These are phyloP conservation scores for Arthrobotrys iridis DNA, from an alignment of 2,329 filamentous ascomycete genomes.

Conservation along the genomic window DNA sequence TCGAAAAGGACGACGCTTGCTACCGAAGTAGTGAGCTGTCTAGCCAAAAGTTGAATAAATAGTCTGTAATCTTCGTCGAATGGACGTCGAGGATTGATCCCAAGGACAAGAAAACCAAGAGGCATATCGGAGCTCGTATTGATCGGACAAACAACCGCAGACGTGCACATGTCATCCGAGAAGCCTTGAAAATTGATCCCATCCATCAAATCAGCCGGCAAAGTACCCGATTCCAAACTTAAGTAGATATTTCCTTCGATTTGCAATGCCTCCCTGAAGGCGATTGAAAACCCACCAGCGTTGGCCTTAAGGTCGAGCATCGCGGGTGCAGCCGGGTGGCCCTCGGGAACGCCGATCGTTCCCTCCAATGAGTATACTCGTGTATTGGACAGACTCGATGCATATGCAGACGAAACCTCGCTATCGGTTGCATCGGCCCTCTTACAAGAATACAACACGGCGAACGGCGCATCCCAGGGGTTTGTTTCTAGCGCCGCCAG, in stretches of 20 bases:
- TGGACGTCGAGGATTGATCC: conserved; percentile 78
- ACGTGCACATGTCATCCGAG: conserved; percentile 72
- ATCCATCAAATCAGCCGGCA: conserved; percentile 72
- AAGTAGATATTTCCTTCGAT: conserved; percentile 74
- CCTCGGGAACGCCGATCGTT: conserved; percentile 73
- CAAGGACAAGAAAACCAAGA: conserved; percentile 81
- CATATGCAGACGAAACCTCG: conserved; percentile 76
- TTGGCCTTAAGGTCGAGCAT: conserved; percentile 75
- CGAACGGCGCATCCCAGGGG: conserved; percentile 56
- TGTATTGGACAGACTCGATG: conserved; percentile 71
- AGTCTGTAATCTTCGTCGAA: conserved; percentile 83
- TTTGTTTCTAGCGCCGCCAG: conserved; percentile 56
- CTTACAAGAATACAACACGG: conserved; percentile 56
- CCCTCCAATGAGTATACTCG: conserved; percentile 77
- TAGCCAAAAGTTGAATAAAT: conserved; percentile 70
- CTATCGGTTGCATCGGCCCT: conserved; percentile 73
- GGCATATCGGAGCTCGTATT: conserved; percentile 78
- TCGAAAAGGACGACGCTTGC: conserved; percentile 84
- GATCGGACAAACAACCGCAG: conserved; percentile 80
- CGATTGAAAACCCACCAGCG: conserved; percentile 76
- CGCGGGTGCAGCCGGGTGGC: conserved; percentile 70
- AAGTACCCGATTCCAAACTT: conserved; percentile 72
- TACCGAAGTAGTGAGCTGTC: conserved; percentile 76
- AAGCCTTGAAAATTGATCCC: conserved; percentile 76
- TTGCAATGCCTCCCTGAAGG: conserved; percentile 79